Percentiles rank a stretch among this genome's conserved stretches.
Conservation (phyloP, 2,329 filamentous ascomycete species). For the Colletotrichum shisoi region DNA sequence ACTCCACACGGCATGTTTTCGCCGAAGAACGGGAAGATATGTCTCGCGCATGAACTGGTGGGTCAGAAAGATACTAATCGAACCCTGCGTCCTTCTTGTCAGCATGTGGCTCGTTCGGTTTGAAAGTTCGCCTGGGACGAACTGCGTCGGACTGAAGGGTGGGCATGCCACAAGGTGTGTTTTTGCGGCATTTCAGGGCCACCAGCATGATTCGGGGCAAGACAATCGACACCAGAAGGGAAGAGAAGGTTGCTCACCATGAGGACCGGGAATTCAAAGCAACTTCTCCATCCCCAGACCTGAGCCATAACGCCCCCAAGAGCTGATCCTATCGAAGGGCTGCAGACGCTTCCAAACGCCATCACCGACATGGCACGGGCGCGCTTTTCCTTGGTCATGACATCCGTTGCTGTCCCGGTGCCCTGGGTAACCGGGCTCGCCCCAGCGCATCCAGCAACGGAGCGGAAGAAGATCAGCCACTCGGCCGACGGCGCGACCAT, state of each 20-base stretch:
- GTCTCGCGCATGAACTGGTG: conserved; percentile 29
- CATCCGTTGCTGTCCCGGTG: conserved; percentile 20
- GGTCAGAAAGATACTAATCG: conserved; percentile 18
- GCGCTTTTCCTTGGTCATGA: conserved; percentile 25
- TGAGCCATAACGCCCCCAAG: conserved; percentile 22
- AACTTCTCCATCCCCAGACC: conserved; percentile 22
- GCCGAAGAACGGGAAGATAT: conserved; percentile 17
- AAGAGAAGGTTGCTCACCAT: conserved; percentile 21
- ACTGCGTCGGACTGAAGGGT: no score
- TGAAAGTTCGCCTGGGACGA: background rate
- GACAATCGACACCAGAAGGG: background rate
- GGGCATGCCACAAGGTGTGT: background rate
- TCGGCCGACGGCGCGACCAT: conserved; percentile 24
- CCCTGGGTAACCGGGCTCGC: conserved; percentile 29
- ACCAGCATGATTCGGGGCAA: background rate
- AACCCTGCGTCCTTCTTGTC: conserved; percentile 19
- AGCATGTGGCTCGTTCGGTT: background rate
- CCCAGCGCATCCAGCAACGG: conserved; percentile 25
- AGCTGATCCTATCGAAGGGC: conserved; percentile 17
- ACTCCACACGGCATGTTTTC: conserved; percentile 6
- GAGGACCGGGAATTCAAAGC: conserved; percentile 20
- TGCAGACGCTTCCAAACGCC: conserved; percentile 31
- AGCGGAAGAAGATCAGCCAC: conserved; percentile 23
- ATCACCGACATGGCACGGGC: conserved; percentile 21
- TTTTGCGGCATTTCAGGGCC: background rate